Evolutionary conservation across 108 stramenopile species (phyloP).

Genomic region (Cyclotella atomus): DNA sequence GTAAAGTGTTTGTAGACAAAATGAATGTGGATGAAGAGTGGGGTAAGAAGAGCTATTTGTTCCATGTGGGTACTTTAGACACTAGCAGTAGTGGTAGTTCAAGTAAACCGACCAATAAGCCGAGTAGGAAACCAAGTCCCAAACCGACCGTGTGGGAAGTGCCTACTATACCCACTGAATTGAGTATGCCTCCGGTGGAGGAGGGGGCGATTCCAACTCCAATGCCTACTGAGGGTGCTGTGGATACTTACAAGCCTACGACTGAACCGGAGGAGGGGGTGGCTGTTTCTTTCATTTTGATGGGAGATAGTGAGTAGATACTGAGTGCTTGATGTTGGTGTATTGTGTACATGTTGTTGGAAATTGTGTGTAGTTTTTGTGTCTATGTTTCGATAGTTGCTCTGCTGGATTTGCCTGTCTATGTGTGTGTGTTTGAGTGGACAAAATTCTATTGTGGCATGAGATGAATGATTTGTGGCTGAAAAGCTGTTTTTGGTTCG

Average conservation of each 20-base stretch:
- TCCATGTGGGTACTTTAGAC: background rate
- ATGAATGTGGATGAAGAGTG: background rate
- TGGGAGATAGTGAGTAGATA: slow-evolving; percentile 10
- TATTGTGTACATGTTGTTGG: background rate
- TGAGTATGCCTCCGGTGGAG: background rate
- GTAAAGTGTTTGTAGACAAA: background rate
- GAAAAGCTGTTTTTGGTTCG: too few species aligned
- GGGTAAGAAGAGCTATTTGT: background rate
- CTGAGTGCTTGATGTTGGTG: background rate
- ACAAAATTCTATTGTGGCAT: too few species aligned
- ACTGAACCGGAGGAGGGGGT: background rate
- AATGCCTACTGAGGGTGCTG: background rate
- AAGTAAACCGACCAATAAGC: background rate
- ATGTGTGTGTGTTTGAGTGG: too few species aligned
- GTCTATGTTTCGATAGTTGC: too few species aligned
- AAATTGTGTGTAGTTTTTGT: background rate
- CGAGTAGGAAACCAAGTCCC: background rate
- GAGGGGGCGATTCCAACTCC: background rate
- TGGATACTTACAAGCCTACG: background rate
- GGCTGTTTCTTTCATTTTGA: slow-evolving; percentile 7
- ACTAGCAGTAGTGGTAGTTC: background rate
- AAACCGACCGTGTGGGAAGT: background rate
- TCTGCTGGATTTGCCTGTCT: too few species aligned
- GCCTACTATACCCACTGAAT: background rate
- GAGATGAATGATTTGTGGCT: too few species aligned